These are phyloP conservation scores for Fusarium ramigenum DNA, from an alignment of 2,329 filamentous ascomycete species.

Conservation along the genomic window DNA sequence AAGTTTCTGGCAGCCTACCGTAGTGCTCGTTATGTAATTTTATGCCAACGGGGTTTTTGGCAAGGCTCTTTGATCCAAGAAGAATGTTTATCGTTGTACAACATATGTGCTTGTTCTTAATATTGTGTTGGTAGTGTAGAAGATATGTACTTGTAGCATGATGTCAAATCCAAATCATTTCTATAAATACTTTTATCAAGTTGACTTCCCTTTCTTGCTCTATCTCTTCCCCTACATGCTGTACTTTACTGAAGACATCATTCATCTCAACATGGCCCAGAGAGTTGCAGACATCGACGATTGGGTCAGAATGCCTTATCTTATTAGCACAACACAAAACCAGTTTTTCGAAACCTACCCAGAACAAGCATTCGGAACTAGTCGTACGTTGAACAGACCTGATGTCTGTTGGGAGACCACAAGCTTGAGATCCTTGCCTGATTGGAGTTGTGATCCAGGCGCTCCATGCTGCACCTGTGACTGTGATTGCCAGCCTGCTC, in stretches of 20 bases:
- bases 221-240: neutral
- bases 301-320: neutral
- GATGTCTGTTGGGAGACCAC: slow-evolving; percentile 9
- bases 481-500: neutral
- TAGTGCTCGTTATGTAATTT: neutral
- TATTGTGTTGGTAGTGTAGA: neutral
- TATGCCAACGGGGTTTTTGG: neutral
- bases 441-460: slow-evolving; percentile 7
- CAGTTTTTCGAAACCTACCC: neutral
- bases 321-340: neutral
- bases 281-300: slow-evolving; percentile 22
- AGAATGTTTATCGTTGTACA: slow-evolving; percentile 10
- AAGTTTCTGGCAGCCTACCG: neutral
- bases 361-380: neutral
- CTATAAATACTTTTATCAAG: too few species aligned
- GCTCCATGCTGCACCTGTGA: slow-evolving; percentile 16
- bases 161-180: neutral
- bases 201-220: neutral
- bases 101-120: slow-evolving; percentile 10
- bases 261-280: slow-evolving; percentile 6
- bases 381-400: neutral
- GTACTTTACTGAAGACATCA: neutral
- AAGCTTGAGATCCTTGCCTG: slow-evolving; percentile 2
- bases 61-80: slow-evolving; percentile 3
- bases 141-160: neutral